Conservation (phyloP, 2,329 filamentous ascomycete genomes). For the Fusarium tanahbumbuense region DNA sequence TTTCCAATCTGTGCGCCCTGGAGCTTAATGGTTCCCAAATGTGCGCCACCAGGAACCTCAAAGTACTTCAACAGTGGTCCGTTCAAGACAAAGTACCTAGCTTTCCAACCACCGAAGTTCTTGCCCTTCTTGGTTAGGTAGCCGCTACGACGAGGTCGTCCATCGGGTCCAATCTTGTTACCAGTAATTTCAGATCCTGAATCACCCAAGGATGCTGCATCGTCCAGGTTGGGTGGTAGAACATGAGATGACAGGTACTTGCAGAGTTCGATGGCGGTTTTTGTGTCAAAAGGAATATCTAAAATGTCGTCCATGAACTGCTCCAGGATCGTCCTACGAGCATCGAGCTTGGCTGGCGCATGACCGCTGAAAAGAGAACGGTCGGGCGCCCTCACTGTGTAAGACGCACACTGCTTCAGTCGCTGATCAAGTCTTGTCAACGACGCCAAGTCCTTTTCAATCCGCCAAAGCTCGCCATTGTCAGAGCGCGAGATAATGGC, state of each 20-base stretch:
- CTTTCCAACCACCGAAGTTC: conserved; percentile 99
- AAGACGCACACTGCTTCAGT: conserved; percentile 77
- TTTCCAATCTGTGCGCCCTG: conserved; percentile 93
- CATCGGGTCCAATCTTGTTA: conserved; percentile 66
- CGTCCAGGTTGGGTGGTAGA: conserved; percentile 71
- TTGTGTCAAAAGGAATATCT: conserved; percentile 82
- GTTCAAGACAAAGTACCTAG: conserved; percentile 72
- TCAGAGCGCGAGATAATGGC: conserved; percentile 84
- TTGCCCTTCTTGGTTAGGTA: conserved; percentile 97
- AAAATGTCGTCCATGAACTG: conserved; percentile 87
- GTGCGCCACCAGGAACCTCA: conserved; percentile 88
- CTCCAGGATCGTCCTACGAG: conserved; percentile 82
- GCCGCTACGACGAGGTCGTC: conserved; percentile 80
- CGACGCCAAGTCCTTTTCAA: conserved; percentile 90
- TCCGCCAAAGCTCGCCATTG: conserved; percentile 85
- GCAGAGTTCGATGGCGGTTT: conserved; percentile 83
- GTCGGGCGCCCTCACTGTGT: conserved; percentile 83
- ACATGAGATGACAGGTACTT: conserved; percentile 81
- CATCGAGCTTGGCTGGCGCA: conserved; percentile 92
- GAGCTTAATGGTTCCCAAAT: conserved; percentile 93
- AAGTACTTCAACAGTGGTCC: conserved; percentile 83
- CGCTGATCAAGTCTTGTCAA: conserved; percentile 85
- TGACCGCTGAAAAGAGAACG: conserved; percentile 89
- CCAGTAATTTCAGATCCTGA: conserved; percentile 45
- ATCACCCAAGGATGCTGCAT: conserved; percentile 54